Conservation (phyloP, 78 protist genomes). For the Cavenderia fasciculata region DNA sequence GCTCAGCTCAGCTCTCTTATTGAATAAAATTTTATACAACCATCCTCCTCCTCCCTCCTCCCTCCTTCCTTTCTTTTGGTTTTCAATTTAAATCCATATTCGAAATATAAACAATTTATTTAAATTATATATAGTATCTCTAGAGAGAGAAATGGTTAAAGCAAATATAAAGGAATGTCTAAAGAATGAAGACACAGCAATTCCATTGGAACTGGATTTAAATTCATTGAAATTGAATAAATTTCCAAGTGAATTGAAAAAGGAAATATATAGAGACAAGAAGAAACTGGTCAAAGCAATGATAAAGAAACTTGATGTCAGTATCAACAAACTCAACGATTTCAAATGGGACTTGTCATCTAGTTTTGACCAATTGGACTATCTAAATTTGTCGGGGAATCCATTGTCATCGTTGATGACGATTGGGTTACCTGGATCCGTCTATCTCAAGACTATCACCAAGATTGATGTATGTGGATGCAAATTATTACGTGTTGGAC, state of each 20-base stretch:
- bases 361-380: constrained; percentile 5
- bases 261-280: not conserved
- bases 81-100: too few relatives aligned
- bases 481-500: not conserved
- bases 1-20: too few relatives aligned
- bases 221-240: constrained; percentile 10
- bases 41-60: too few relatives aligned
- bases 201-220: constrained; percentile 43
- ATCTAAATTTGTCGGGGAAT: not conserved
- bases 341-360: constrained; percentile 30
- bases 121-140: too few relatives aligned
- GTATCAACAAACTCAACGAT: constrained; percentile 30
- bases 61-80: too few relatives aligned
- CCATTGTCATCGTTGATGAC: not conserved
- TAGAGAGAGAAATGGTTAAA: too few relatives aligned
- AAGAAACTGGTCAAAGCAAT: not conserved
- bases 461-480: constrained; percentile 24
- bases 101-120: too few relatives aligned
- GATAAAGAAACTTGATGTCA: constrained; percentile 7
- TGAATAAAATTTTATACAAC: too few relatives aligned
- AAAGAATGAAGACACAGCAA: constrained; percentile 8
- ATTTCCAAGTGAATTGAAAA: constrained; percentile 20
- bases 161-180: constrained; percentile 24
- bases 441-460: not conserved
- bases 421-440: constrained; percentile 8